Evolutionary conservation across 1,284 basidiomycete species (phyloP).

Genomic region (Puccinia polysora): DNA sequence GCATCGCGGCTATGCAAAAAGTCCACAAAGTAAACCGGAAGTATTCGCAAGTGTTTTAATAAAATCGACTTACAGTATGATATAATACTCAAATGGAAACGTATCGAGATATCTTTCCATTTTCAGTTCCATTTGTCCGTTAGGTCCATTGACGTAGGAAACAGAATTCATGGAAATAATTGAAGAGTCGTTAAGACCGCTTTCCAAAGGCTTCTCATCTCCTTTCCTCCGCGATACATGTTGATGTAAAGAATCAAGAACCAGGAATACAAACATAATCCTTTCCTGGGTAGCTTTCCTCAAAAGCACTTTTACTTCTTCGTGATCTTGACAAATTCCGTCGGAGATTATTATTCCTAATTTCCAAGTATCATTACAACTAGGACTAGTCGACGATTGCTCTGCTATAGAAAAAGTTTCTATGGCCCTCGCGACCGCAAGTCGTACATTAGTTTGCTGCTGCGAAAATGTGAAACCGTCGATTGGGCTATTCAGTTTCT

Average conservation of each 20-base stretch:
- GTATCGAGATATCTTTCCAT: slow-evolving; percentile 86
- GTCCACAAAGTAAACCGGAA: background rate
- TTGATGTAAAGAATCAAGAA: slow-evolving; percentile 74
- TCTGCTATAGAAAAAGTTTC: slow-evolving; percentile 61
- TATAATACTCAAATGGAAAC: slow-evolving; percentile 98
- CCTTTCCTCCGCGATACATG: slow-evolving; percentile 7
- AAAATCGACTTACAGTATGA: slow-evolving; percentile 66
- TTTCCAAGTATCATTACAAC: slow-evolving; percentile 81
- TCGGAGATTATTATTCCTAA: slow-evolving; percentile 98
- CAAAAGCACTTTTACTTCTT: slow-evolving; percentile 70
- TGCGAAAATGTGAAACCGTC: slow-evolving; percentile 85
- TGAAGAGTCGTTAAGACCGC: slow-evolving; percentile 31
- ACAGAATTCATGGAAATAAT: slow-evolving; percentile 92
- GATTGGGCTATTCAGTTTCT: slow-evolving; percentile 73
- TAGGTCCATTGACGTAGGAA: slow-evolving; percentile 70
- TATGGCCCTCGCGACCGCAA: slow-evolving; percentile 78
- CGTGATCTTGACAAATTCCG: slow-evolving; percentile 95
- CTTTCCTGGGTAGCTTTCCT: slow-evolving; percentile 82
- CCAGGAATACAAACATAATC: slow-evolving; percentile 94
- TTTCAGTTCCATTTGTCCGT: slow-evolving; percentile 79
- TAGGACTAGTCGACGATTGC: slow-evolving; percentile 58
- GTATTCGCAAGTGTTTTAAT: background rate
- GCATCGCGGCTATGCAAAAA: slow-evolving; percentile 59
- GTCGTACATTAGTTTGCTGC: slow-evolving; percentile 79
- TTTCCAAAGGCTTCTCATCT: background rate